Base-by-base conservation (phyloP, 2,329 filamentous ascomycete species). In the Mycogone perniciosa region DNA sequence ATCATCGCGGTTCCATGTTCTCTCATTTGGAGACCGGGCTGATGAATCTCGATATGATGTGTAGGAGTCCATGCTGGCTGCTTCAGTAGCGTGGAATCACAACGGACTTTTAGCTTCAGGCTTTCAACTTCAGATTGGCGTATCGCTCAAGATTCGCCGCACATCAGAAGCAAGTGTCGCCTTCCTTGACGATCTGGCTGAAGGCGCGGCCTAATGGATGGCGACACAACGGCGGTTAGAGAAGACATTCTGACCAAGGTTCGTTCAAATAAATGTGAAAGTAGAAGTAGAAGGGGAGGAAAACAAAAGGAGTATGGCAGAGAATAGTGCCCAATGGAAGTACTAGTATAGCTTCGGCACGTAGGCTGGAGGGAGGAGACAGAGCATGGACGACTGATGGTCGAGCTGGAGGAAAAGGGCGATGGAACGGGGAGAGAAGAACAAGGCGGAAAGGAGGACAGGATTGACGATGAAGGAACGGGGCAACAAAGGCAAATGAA, bases 201-300 rank as follows among this genome's bases (percentile, higher is more conserved):
- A 61, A 57, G 53, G 58, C 61, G 53, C 56, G 57, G 73, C 69
- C 75, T 76, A 71, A 67, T 73, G 67, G 70, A 74, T 74, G 71
- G 70, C 71, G 67, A 72, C 64, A 73, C 69, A 71, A 71, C 73
- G 73, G 73, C 69, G 62, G 77, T 80, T 80, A 81, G 77, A 81
- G 67, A 72, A 68, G 67, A 66, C 66, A 75, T 73, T 68, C 69
- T 73, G 64, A 68, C 61, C 48, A 60, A 59, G 53, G 46, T 53
- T 55, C 53, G 58, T 59, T 55, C 54, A 55, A 57, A 52, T 49
- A 57, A 54, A 54, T 53, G 49, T 52, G 42, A 61, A 54, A 43
- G 44, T 52, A 56, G 52, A 60, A 50, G 39, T 26, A 54, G 54
- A 54, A 56, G 53, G 54, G 56, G 54, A 48, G 8, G 47, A 51